A percentile compares a stretch with the other conserved stretches of the same genome.
Conservation (phyloP, 257 asterid genomes). For the Solanum sitiens region DNA sequence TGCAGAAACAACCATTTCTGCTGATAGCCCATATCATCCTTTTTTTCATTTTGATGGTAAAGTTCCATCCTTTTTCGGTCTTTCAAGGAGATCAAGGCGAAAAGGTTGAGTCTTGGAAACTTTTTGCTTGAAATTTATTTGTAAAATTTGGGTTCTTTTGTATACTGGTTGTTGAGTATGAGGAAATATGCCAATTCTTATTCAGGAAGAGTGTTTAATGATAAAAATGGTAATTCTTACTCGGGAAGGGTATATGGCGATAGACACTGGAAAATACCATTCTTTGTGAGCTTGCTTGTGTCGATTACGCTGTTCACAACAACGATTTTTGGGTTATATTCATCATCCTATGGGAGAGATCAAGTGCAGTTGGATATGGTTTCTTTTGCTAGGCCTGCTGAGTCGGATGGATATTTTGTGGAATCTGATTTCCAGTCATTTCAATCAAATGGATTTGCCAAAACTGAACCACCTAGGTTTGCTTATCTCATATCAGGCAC, state of each 20-base stretch:
- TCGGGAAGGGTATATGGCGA: constrained; percentile 67
- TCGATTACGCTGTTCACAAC: constrained; percentile 52
- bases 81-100: background rate
- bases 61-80: background rate
- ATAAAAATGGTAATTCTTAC: constrained; percentile 57
- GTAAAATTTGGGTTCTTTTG: background rate
- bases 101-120: background rate
- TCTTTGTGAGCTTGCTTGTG: constrained; percentile 59
- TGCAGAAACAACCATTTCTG: background rate
- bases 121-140: background rate
- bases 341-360: constrained; percentile 39
- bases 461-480: constrained; percentile 67
- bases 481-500: constrained; percentile 97
- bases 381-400: constrained; percentile 31
- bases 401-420: constrained; percentile 36
- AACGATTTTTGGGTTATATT: constrained; percentile 40
- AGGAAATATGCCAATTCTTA: constrained; percentile 51
- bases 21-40: background rate
- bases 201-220: constrained; percentile 65
- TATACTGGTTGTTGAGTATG: constrained; percentile 16
- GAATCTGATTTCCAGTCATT: constrained; percentile 63
- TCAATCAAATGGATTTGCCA: constrained; percentile 10
- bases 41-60: background rate
- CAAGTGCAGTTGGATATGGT: constrained; percentile 24
- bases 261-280: constrained; percentile 81